A percentile compares a stretch with the other conserved stretches of the same genome.
Conservation (phyloP, 495 filamentous ascomycete genomes). For the Apiosordaria backusii region DNA sequence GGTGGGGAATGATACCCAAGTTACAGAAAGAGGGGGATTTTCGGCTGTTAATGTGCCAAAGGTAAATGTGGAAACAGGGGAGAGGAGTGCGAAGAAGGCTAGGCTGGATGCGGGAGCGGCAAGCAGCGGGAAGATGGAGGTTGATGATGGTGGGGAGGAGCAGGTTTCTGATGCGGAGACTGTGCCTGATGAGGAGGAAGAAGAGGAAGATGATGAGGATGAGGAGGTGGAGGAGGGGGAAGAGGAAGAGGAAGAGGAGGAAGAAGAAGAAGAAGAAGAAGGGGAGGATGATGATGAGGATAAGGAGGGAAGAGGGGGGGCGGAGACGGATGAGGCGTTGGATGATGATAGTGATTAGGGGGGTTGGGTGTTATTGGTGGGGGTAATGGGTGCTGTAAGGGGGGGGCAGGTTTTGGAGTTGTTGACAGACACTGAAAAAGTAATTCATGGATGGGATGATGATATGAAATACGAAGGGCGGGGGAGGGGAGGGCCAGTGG, state of each 20-base stretch:
- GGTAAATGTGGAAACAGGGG: not conserved
- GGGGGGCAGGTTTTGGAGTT: not conserved
- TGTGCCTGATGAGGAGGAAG: conserved; percentile 50
- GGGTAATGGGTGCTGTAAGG: not conserved
- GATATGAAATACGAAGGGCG: not conserved
- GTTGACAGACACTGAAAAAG: not conserved
- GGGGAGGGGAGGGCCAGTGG: too few relatives aligned
- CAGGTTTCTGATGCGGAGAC: conserved; percentile 50
- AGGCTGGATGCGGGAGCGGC: conserved; percentile 32
- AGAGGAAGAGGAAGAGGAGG: conserved; percentile 44
- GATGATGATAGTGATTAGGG: conserved; percentile 59
- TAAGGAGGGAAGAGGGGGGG: conserved; percentile 40
- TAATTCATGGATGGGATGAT: not conserved
- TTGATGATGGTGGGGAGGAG: conserved; percentile 33
- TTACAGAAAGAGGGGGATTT: not conserved
- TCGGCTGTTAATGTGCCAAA: conserved; percentile 1
- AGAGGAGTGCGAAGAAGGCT: conserved; percentile 40
- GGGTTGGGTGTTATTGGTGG: too few relatives aligned
- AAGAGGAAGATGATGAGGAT: conserved; percentile 54
- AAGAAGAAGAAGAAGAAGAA: conserved; percentile 46
- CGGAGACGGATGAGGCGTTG: conserved; percentile 61
- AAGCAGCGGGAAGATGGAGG: conserved; percentile 36
- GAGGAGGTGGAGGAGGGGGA: conserved; percentile 48
- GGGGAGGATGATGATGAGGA: conserved; percentile 45
- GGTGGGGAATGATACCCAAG: conserved; percentile 11